Base-by-base conservation (phyloP, 139 green algal genomes). In the Chlamydomonas sphaeroides region DNA sequence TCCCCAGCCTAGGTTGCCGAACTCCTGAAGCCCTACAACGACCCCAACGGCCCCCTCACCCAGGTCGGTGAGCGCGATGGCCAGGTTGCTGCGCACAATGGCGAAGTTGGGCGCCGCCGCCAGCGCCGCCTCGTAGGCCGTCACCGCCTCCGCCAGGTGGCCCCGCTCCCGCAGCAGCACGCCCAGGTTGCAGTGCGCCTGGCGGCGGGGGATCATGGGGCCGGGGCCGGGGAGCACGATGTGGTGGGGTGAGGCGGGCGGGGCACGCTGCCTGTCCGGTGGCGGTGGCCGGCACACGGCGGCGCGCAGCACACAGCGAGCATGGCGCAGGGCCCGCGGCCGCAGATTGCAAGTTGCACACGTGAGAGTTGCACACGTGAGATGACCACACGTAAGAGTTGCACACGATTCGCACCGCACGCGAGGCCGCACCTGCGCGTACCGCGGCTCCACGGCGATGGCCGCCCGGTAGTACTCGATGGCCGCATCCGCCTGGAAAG, bases 111-210 rank as follows among this genome's bases (percentile, higher is more conserved):
- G 91, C 0, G 90, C 85, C 5, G 84, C 83, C 15, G 51, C 68
- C 41, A 98, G 86, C 18, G 96, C 96, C 18, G 67, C 76, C 82
- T 98, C 90, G 63, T 99, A 98, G 3, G 88, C 86, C 36, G 86
- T 80, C 23, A 98, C 88, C 6, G 97, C 97, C 38, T 91, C 89
- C 33, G 92, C 83, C 33, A 99, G 87, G 28, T 88, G 57, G 1
- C 94, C 94, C 65, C 89, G 85, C 69, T 93, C 76, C 49, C 79
- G 73, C 30, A 75, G 41, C 62, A 80, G 32, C 26, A 98, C 94
- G 1, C 95, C 97, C 85, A 97, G 87, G 88, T 99, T 99, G 95
- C 97, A 98, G 68, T 94, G 93, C 23, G 97, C 93, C 87, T 98
- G 94, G 1, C 28, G 53, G 23, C 8, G 30, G 30, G 57, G 30